Percentiles rank a stretch among this genome's conserved stretches.
Conservation (phyloP, 1,139 yeast species). For the Arxiozyma bovina region DNA sequence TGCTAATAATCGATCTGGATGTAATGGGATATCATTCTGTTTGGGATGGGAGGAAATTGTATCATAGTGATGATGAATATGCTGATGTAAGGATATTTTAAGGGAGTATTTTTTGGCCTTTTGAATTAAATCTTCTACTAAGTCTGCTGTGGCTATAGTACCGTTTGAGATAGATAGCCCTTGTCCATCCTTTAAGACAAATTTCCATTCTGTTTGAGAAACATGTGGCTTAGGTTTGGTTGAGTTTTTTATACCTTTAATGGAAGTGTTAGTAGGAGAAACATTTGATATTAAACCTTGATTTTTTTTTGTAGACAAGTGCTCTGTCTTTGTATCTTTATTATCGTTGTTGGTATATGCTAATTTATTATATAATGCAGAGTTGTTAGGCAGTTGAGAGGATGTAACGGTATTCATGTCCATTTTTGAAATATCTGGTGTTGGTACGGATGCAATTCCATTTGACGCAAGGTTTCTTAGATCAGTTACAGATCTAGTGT, state of each 20-base stretch:
- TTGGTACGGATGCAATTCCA: background rate
- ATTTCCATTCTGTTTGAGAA: slow-evolving; percentile 36
- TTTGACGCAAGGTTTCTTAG: background rate
- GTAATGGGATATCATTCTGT: slow-evolving; percentile 2
- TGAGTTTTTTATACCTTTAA: slow-evolving; percentile 1
- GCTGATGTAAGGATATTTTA: slow-evolving; percentile 72
- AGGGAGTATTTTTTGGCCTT: slow-evolving; percentile 55
- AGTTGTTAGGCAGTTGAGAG: background rate
- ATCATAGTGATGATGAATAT: slow-evolving; percentile 51
- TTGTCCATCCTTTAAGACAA: slow-evolving; percentile 32
- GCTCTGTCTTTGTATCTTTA: background rate
- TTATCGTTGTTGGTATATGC: background rate
- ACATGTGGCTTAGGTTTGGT: slow-evolving; percentile 15
- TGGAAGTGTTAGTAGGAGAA: background rate
- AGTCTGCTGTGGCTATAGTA: slow-evolving; percentile 41
- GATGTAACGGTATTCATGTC: background rate
- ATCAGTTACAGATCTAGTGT: background rate
- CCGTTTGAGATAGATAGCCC: slow-evolving; percentile 39
- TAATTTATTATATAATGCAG: background rate
- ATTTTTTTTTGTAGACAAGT: background rate
- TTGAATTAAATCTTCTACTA: slow-evolving; percentile 49
- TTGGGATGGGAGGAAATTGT: slow-evolving; percentile 5
- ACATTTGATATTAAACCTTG: background rate
- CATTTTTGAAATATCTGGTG: background rate
- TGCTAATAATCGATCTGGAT: background rate